A percentile compares a stretch with the other conserved stretches of the same genome.
These are phyloP conservation scores for Mortierella sp. DNA, from an alignment of 371 early-diverging fungal genomes.

Conservation along the genomic window DNA sequence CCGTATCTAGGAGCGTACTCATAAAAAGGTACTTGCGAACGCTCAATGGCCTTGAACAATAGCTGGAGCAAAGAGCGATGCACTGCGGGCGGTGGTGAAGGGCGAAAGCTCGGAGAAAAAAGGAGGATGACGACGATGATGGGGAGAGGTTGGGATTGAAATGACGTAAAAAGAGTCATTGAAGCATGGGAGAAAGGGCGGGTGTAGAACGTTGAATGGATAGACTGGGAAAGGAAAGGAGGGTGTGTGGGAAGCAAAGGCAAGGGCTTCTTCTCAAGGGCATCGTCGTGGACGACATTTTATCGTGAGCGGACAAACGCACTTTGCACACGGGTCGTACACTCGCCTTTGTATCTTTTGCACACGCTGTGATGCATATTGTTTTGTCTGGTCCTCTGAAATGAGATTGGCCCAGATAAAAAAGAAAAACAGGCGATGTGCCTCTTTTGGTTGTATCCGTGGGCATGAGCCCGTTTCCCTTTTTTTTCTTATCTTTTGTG, in stretches of 20 bases:
- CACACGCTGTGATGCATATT: background rate
- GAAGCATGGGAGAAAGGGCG: background rate
- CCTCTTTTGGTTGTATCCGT: conserved; percentile 14
- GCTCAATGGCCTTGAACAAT: background rate
- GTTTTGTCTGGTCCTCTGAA: background rate
- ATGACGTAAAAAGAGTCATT: background rate
- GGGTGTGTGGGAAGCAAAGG: background rate
- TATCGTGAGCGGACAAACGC: background rate
- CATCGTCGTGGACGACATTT: background rate
- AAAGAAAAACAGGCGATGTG: background rate
- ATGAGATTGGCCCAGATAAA: conserved; percentile 15
- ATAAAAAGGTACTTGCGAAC: background rate
- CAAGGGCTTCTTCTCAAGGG: background rate
- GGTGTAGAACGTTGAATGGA: background rate
- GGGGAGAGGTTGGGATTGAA: too few relatives aligned
- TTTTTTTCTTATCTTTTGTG: conserved; percentile 9
- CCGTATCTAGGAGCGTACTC: background rate
- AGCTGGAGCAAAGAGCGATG: background rate
- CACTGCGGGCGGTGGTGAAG: too few relatives aligned
- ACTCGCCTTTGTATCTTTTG: background rate
- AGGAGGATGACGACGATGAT: too few relatives aligned
- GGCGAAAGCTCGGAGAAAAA: too few relatives aligned
- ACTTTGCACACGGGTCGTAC: background rate
- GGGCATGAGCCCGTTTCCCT: conserved; percentile 8
- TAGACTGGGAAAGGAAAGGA: background rate